Percentiles rank a stretch among this genome's conserved stretches.
These are phyloP conservation scores for Plasmopara halstedii DNA, from an alignment of 352 stramenopile genomes.

Conservation along the genomic window DNA sequence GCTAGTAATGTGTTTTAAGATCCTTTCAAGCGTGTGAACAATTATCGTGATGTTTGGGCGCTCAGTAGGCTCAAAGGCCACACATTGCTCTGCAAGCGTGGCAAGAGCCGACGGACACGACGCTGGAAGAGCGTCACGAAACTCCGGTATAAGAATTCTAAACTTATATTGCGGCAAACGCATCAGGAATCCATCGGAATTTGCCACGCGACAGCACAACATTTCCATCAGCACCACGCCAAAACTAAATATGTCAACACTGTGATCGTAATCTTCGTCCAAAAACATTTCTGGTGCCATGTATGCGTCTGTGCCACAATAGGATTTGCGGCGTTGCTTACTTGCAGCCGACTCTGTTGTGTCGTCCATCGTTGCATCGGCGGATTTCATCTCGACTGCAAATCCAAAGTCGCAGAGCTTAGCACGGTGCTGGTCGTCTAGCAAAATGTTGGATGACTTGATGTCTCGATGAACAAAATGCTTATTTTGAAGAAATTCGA, in stretches of 20 bases:
- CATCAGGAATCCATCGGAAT: conserved; percentile 72
- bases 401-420: conserved; percentile 86
- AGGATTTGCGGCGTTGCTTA: conserved; percentile 65
- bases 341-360: conserved; percentile 20
- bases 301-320: conserved; percentile 82
- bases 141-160: conserved; percentile 49
- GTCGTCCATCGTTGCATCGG: conserved; percentile 19
- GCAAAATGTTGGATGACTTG: conserved; percentile 85
- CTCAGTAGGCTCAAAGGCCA: conserved; percentile 67
- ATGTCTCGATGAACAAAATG: conserved; percentile 81
- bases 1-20: conserved; percentile 26
- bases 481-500: conserved; percentile 93
- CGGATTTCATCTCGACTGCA: conserved; percentile 53
- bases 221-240: conserved; percentile 85
- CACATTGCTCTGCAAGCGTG: conserved; percentile 56
- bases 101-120: conserved; percentile 55
- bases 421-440: conserved; percentile 58
- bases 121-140: conserved; percentile 49
- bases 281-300: conserved; percentile 82
- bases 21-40: conserved; percentile 33
- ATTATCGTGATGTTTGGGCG: conserved; percentile 44
- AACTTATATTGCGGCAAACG: conserved; percentile 82
- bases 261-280: conserved; percentile 79
- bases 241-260: conserved; percentile 81
- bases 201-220: conserved; percentile 71